Conservation (phyloP, 2,329 filamentous ascomycete genomes). For the Claviceps spartinae region DNA sequence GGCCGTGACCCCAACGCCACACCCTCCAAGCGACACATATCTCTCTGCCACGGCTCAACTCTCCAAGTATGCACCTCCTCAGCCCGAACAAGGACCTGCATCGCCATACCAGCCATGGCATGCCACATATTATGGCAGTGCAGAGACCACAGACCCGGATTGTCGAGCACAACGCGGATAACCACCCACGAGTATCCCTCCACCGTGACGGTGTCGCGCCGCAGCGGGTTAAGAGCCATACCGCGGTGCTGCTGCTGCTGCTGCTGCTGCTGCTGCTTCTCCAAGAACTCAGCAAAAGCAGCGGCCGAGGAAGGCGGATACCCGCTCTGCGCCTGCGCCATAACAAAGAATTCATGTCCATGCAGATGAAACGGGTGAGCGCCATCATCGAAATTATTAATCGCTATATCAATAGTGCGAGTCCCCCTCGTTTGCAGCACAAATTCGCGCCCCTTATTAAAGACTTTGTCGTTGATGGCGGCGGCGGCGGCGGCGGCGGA, state of each 20-base stretch:
- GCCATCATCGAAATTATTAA: constrained; percentile 44
- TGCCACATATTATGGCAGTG: constrained; percentile 49
- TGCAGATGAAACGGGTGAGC: constrained; percentile 40
- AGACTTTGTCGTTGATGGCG: constrained; percentile 17
- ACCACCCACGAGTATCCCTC: constrained; percentile 41
- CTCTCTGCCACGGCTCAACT: constrained; percentile 10
- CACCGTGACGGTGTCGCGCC: constrained; percentile 32
- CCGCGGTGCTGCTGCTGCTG: background rate
- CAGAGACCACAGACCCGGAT: constrained; percentile 43
- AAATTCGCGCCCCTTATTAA: constrained; percentile 20
- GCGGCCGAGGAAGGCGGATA: constrained; percentile 18
- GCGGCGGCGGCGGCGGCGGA: constrained; percentile 7
- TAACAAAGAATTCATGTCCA: constrained; percentile 42
- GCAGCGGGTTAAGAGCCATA: constrained; percentile 18
- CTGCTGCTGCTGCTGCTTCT: constrained; percentile 7
- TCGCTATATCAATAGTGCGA: constrained; percentile 41
- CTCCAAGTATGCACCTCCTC: constrained; percentile 17
- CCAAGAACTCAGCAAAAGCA: constrained; percentile 14
- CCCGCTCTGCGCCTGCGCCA: constrained; percentile 18
- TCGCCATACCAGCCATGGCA: constrained; percentile 41
- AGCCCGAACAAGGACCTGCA: constrained; percentile 36
- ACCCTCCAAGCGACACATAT: constrained; percentile 17
- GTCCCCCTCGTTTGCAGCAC: constrained; percentile 37
- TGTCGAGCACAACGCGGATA: constrained; percentile 42
- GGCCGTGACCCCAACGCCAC: constrained; percentile 20